Conservation (phyloP, 495 filamentous ascomycete species). For the Cercophora scortea region DNA sequence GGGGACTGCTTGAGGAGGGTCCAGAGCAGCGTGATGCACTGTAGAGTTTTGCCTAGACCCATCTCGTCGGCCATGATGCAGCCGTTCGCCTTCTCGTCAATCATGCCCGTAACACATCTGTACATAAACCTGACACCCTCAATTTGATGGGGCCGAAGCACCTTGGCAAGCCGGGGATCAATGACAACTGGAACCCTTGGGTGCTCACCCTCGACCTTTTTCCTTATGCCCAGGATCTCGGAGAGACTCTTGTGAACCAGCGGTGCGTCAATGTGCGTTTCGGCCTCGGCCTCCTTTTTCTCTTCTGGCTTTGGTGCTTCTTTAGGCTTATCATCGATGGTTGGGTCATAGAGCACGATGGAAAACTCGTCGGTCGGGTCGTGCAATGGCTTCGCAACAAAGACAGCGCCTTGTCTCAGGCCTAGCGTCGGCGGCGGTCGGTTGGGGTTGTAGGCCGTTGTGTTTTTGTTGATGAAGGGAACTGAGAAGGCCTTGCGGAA, state of each 20-base stretch:
- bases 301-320: constrained; percentile 42
- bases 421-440: constrained; percentile 81
- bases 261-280: constrained; percentile 64
- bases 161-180: constrained; percentile 83
- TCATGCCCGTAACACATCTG: constrained; percentile 81
- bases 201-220: constrained; percentile 68
- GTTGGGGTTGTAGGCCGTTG: constrained; percentile 61
- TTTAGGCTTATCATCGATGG: constrained; percentile 73
- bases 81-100: constrained; percentile 89
- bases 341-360: constrained; percentile 94
- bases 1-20: constrained; percentile 92
- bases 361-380: constrained; percentile 94
- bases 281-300: constrained; percentile 41
- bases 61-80: constrained; percentile 99
- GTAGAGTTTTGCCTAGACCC: constrained; percentile 91
- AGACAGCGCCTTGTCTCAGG: constrained; percentile 72
- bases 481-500: constrained; percentile 81
- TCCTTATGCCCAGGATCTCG: constrained; percentile 92
- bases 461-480: constrained; percentile 75
- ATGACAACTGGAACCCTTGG: constrained; percentile 96
- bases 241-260: constrained; percentile 88
- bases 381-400: constrained; percentile 85
- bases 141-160: constrained; percentile 92
- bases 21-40: constrained; percentile 73
- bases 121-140: constrained; percentile 99